phyloP scores from a whole-genome alignment of 2,329 filamentous ascomycete species.

The Fusarium graminum region DNA sequence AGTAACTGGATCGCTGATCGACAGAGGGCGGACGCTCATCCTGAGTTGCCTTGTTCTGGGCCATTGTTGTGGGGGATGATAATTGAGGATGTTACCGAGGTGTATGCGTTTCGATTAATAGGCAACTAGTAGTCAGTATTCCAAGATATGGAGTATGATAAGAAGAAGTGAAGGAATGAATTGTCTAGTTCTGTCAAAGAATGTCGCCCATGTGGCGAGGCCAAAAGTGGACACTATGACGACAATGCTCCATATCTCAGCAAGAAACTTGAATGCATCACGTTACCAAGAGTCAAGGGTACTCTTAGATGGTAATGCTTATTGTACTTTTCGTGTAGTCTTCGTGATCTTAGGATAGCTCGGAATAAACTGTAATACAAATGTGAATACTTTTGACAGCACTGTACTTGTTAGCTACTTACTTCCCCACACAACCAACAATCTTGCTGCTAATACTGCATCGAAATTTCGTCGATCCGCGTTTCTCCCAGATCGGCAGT shows the following conservation, averaged over 20 bases:
- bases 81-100: fast-evolving
- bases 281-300: not conserved
- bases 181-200: not conserved
- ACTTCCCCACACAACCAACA: no score
- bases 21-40: not conserved
- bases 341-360: not conserved
- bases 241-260: constrained; percentile 13
- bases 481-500: no score
- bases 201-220: constrained; percentile 1
- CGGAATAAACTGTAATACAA: not conserved
- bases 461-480: not conserved
- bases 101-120: fast-evolving
- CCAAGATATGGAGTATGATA: fast-evolving
- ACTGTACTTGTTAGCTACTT: no score
- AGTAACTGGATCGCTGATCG: not conserved
- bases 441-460: not conserved
- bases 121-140: not conserved
- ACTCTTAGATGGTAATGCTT: not conserved
- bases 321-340: not conserved
- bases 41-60: not conserved
- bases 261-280: not conserved
- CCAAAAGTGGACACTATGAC: constrained; percentile 16
- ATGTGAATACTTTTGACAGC: no score
- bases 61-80: not conserved
- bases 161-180: not conserved